Base-by-base conservation (phyloP, 164 flowering plant genomes). In the Amborella trichopoda region DNA sequence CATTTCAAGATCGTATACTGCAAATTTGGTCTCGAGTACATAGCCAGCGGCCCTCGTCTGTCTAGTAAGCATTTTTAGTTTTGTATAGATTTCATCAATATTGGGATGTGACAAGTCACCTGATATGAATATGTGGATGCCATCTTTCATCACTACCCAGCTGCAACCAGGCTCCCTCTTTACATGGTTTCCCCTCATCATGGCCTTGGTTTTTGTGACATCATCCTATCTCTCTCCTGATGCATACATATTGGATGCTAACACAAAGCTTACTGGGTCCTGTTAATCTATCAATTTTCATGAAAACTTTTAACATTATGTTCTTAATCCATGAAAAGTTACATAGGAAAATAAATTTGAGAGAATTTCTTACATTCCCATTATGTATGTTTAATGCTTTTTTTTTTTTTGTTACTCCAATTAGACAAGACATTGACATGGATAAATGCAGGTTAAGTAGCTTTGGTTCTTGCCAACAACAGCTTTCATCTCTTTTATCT, bases 101-200 rank as follows among this genome's bases (percentile, higher is more conserved):
- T 82, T 75, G 2, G 84, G 87, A 50, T 89, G 97, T 33, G 77
- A 80, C 61, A 67, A 67, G 47, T 89, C 95, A 23, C 95, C 85
- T 14, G 95, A 72, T 19, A 82, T 77, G 62, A 82, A 89, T 20
- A 78, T 76, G 72, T 89, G 95, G 47, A 82, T 69, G 23, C 95
- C 95, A 60, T 80, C 95, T 52, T 71, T 84, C 87, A 85, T 78
- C 40, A 74, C 74, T 13, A 77, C 95, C 97, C 95, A 89, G 65
- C 95, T 89, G 55, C 82, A 72, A 17, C 97, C 97, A 23, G 86
- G 79, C 65, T 85, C 95, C 58, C 85, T 89, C 64, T 67, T 85
- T 50, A 60, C 87, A 3, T 58, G 65, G 21, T 74, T 83, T 27
- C 53, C 50, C 48, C 59, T 68, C 95, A 85, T 83, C 39, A 65